Evolutionary conservation across 2,329 filamentous ascomycete species (phyloP), one percentile per base, ranked within the genome.

Genomic region (Grosmannia clavigera): DNA sequence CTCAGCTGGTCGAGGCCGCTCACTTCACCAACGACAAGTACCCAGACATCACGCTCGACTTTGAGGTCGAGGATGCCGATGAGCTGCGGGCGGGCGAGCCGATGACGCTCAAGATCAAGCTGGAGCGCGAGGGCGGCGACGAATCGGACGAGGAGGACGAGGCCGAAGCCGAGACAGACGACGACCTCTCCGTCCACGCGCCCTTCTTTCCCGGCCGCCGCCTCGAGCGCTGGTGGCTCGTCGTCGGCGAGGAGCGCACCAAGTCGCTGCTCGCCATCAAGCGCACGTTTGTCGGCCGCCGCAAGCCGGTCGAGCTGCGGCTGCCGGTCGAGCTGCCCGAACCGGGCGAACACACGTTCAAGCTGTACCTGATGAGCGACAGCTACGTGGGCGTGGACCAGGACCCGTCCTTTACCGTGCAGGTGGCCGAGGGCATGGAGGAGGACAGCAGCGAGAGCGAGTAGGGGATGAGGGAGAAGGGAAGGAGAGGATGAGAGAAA

Each of bases 161-260:
- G 14, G 77, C 82, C 27, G 86, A 89, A 19, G 90, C 96, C 25
- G 82, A 85, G 60, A 81, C 83, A 12, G 77, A 82, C 25, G 86
- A 89, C n/a, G 90, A 96, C 70, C 82, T 87, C 2, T 86, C 85
- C 1, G 95, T 97, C 2, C 92, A 97, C 70, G 92, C 92, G 58
- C 94, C 94, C 0, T 99, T 97, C 79, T 99, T 94, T 71, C 92
- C 94, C 0, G 78, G 73, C 57, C 87, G 87, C 72, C 99, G 99
- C 80, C 87, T 90, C 77, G 94, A 99, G 79, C 96, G 94, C 70
- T 99, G 92, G 92, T 99, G 94, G 94, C 76, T 99, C 60, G 90
- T 99, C 25, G 90, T 99, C 40, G 92, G 92, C 35, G 92, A 97
- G 67, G 91, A 96, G 75, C 87, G 84, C 71, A 90, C 87, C 50